Percentiles rank a stretch among this genome's conserved stretches.
Conservation (phyloP, 192 early-diverging fungal species). For the Rhizophlyctis rosea region DNA sequence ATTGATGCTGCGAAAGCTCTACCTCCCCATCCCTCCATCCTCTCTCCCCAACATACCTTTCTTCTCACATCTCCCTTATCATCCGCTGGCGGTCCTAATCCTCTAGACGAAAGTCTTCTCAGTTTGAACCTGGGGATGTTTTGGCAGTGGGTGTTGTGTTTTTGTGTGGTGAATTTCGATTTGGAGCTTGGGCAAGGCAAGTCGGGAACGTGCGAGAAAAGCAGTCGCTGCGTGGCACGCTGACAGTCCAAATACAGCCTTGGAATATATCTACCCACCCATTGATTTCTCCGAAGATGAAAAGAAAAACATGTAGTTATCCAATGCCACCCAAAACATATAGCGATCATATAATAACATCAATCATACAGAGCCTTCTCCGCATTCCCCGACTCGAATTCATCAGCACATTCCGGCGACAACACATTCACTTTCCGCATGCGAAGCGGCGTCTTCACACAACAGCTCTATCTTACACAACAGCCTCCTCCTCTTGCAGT, state of each 20-base stretch:
- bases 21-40: no score
- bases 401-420: conserved; percentile 46
- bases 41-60: no score
- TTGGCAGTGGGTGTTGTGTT: conserved; percentile 46
- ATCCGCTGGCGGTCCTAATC: no score
- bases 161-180: conserved; percentile 54
- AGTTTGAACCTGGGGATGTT: conserved; percentile 31
- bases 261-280: conserved; percentile 48
- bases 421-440: conserved; percentile 49
- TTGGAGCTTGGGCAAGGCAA: conserved; percentile 49
- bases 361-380: conserved; percentile 44
- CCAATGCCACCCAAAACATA: no score
- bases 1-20: no score
- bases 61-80: no score
- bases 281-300: conserved; percentile 45
- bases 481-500: conserved; percentile 10
- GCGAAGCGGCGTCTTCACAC: conserved; percentile 36
- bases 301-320: conserved; percentile 41
- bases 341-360: no score
- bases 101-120: conserved; percentile 14
- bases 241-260: conserved; percentile 25
- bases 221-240: neutral
- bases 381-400: conserved; percentile 58
- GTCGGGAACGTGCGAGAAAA: no score
- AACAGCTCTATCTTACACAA: conserved; percentile 33